These are phyloP conservation scores for Setaria italica DNA, from an alignment of 202 grass and related monocot genomes.

Conservation along the genomic window DNA sequence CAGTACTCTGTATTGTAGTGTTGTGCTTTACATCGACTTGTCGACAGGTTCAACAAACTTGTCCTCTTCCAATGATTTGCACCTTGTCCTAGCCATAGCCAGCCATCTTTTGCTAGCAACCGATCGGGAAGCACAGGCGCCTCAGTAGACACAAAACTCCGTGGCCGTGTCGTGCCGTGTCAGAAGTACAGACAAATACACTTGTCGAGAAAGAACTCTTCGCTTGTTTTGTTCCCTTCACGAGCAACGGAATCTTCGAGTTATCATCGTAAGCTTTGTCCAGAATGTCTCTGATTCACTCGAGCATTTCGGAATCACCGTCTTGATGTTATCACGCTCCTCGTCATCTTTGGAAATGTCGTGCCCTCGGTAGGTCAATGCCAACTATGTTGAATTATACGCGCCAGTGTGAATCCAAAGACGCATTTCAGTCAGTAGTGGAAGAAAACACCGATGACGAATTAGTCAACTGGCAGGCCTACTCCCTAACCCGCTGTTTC, in stretches of 20 bases:
- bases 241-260: slow-evolving; percentile 29
- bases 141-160: slow-evolving; percentile 18
- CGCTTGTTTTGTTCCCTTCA: slow-evolving; percentile 3
- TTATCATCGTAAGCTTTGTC: slow-evolving; percentile 6
- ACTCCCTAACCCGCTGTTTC: neutral
- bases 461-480: slow-evolving; percentile 31
- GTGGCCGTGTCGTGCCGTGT: neutral
- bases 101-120: slow-evolving; percentile 19
- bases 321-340: neutral
- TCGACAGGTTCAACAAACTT: slow-evolving; percentile 41
- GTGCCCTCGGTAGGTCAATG: slow-evolving; percentile 1
- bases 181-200: slow-evolving; percentile 16
- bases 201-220: slow-evolving; percentile 30
- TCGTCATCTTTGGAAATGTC: slow-evolving; percentile 40
- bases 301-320: neutral
- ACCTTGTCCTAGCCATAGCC: neutral
- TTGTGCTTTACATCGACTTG: slow-evolving; percentile 36
- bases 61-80: slow-evolving; percentile 27
- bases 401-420: slow-evolving; percentile 36
- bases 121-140: slow-evolving; percentile 35
- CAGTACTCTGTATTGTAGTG: neutral
- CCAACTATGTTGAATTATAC: neutral
- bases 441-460: slow-evolving; percentile 9
- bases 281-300: slow-evolving; percentile 15
- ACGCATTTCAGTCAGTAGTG: slow-evolving; percentile 5